A percentile compares a stretch with the other conserved stretches of the same genome.
Conservation (phyloP, 257 asterid species). For the Craterostigma plantagineum region DNA sequence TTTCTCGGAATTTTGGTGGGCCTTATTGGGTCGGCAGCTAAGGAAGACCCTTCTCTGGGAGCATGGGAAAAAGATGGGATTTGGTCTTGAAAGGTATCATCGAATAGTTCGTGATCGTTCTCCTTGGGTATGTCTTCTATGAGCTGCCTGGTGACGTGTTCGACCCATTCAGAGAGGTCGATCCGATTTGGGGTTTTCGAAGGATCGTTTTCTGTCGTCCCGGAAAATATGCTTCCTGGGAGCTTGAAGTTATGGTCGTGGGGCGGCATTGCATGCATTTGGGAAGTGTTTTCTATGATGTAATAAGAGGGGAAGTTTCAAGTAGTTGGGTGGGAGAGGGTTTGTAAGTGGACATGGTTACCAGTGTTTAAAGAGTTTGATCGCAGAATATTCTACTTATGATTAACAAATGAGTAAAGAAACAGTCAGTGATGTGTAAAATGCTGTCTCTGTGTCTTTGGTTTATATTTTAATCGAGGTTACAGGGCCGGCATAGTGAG, state of each 20-base stretch:
- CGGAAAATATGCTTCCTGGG: neutral
- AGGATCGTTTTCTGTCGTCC: neutral
- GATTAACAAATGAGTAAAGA: slow-evolving; percentile 8
- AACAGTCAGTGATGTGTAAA: slow-evolving; percentile 8
- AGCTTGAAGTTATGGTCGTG: slow-evolving; percentile 8
- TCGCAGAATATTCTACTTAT: too few relatives aligned
- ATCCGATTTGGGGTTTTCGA: neutral
- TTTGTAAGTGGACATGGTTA: slow-evolving; percentile 13
- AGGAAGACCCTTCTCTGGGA: slow-evolving; percentile 2
- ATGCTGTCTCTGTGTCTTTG: slow-evolving; percentile 3
- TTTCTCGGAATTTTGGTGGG: too few relatives aligned
- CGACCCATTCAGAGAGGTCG: slow-evolving; percentile 60
- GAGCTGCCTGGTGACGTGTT: slow-evolving; percentile 43
- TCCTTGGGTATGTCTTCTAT: slow-evolving; percentile 37
- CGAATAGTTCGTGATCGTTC: neutral
- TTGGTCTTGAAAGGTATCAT: neutral
- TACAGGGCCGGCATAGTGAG: slow-evolving; percentile 64
- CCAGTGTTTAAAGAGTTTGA: slow-evolving; percentile 11
- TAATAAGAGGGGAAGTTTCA: neutral
- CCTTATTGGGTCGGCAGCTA: neutral
- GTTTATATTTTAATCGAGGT: slow-evolving; percentile 2
- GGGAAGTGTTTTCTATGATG: neutral
- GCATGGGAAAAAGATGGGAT: too few relatives aligned
- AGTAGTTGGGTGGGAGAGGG: slow-evolving; percentile 7
- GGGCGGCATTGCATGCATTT: slow-evolving; percentile 21